Conservation (phyloP, 2,329 filamentous ascomycete genomes). For the Sclerotinia borealis region DNA sequence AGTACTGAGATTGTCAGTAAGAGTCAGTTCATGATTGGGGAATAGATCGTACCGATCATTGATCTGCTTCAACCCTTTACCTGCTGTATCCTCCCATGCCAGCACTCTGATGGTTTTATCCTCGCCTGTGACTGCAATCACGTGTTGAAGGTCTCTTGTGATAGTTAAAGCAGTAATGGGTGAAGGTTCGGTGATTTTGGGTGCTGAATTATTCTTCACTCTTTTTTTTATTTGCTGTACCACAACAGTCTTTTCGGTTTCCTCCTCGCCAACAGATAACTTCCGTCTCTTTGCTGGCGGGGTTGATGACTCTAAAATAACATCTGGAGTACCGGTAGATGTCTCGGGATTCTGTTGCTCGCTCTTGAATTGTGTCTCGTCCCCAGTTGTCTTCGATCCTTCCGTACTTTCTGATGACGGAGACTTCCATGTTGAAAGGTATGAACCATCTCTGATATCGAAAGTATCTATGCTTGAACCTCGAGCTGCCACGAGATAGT, state of each 20-base stretch:
- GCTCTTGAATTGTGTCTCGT: not conserved
- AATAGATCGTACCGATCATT: slow-evolving; percentile 58
- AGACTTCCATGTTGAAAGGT: slow-evolving; percentile 43
- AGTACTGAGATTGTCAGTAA: slow-evolving; percentile 35
- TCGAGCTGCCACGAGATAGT: slow-evolving; percentile 65
- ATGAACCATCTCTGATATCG: slow-evolving; percentile 48
- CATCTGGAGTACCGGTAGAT: slow-evolving; percentile 4
- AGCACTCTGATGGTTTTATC: slow-evolving; percentile 90
- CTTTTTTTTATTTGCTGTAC: slow-evolving; percentile 21
- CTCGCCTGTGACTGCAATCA: slow-evolving; percentile 77
- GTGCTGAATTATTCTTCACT: slow-evolving; percentile 18
- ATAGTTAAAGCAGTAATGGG: slow-evolving; percentile 64
- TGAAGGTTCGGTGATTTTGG: slow-evolving; percentile 44
- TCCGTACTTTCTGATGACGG: slow-evolving; percentile 16
- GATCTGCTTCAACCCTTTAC: slow-evolving; percentile 48
- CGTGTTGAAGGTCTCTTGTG: slow-evolving; percentile 58
- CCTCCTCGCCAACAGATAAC: slow-evolving; percentile 17
- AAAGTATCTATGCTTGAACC: slow-evolving; percentile 68
- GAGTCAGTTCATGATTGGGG: slow-evolving; percentile 3
- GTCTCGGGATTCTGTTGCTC: not conserved
- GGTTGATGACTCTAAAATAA: slow-evolving; percentile 7
- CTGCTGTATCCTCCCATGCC: slow-evolving; percentile 52
- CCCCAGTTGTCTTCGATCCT: not conserved
- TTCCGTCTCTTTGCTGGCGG: slow-evolving; percentile 32
- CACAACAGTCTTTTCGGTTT: slow-evolving; percentile 13